Conservation (phyloP, 768 basidiomycete species). For the Neoboletus brunneissimus region DNA sequence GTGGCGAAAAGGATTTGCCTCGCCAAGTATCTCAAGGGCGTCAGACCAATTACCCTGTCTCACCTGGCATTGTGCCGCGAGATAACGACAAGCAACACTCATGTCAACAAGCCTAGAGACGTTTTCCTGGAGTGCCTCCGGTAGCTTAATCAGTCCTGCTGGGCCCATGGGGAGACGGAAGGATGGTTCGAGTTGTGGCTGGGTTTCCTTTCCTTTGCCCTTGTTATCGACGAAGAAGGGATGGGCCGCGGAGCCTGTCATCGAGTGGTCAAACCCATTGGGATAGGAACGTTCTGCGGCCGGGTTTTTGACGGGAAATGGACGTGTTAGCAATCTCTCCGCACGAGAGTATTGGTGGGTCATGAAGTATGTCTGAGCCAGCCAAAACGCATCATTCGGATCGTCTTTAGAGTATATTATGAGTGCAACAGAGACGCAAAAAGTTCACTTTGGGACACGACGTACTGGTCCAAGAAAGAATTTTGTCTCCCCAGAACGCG, state of each 20-base stretch:
- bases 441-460: slow-evolving; percentile 23
- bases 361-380: slow-evolving; percentile 96
- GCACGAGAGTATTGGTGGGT: slow-evolving; percentile 94
- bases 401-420: slow-evolving; percentile 54
- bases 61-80: slow-evolving; percentile 92
- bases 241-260: slow-evolving; percentile 37
- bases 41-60: slow-evolving; percentile 91
- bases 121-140: slow-evolving; percentile 59
- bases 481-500: slow-evolving; percentile 98
- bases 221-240: slow-evolving; percentile 41
- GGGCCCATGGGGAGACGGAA: slow-evolving; percentile 69
- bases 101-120: slow-evolving; percentile 85
- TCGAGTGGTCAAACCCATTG: slow-evolving; percentile 22
- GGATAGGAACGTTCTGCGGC: slow-evolving; percentile 33
- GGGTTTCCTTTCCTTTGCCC: slow-evolving; percentile 63
- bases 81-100: slow-evolving; percentile 93
- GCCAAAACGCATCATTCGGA: slow-evolving; percentile 98
- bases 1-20: slow-evolving; percentile 83
- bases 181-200: slow-evolving; percentile 35
- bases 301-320: slow-evolving; percentile 60
- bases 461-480: slow-evolving; percentile 92
- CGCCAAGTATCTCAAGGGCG: slow-evolving; percentile 90
- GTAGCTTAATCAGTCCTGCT: slow-evolving; percentile 66
- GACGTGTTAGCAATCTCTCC: slow-evolving; percentile 85
- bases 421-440: slow-evolving; percentile 8